phyloP scores from a whole-genome alignment of 805 yeast species.

The Saccharomyces mikatae region DNA sequence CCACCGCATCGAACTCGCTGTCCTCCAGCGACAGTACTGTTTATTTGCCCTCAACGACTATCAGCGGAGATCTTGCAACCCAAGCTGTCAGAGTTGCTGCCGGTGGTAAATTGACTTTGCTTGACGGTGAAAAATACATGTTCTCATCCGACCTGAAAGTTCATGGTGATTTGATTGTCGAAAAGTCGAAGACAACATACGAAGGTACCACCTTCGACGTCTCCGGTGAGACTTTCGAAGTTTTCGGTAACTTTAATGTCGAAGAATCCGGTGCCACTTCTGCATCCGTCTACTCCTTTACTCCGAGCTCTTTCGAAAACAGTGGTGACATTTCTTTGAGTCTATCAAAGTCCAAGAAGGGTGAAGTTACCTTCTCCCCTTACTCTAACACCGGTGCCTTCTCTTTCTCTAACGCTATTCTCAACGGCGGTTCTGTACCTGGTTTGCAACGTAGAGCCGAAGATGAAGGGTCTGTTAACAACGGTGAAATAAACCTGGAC shows the following conservation, averaged over 20 bases:
- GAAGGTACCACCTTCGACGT: constrained; percentile 1
- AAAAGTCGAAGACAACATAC: not conserved
- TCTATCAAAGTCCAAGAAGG: constrained; percentile 1
- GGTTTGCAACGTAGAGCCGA: not conserved
- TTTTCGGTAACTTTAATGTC: not conserved
- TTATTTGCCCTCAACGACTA: not conserved
- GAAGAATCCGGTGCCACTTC: constrained; percentile 2
- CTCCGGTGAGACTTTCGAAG: not conserved
- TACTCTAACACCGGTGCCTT: constrained; percentile 1
- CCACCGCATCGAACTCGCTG: not conserved
- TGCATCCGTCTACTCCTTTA: not conserved
- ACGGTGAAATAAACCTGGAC: constrained; percentile 1
- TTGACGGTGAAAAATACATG: not conserved
- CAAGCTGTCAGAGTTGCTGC: not conserved
- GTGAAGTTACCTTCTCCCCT: not conserved
- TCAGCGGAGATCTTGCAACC: constrained; percentile 1
- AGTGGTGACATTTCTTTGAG: constrained; percentile 1
- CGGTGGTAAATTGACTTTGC: not conserved
- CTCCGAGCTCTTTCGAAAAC: not conserved
- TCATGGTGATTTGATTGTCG: not conserved
- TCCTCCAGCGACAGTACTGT: not conserved
- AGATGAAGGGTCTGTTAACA: not conserved
- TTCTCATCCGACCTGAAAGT: not conserved
- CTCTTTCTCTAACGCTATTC: not conserved
- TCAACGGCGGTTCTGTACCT: not conserved